A percentile compares a stretch with the other conserved stretches of the same genome.
phyloP scores from a whole-genome alignment of 2,329 filamentous ascomycete species.

The Hypoxylon sp. region DNA sequence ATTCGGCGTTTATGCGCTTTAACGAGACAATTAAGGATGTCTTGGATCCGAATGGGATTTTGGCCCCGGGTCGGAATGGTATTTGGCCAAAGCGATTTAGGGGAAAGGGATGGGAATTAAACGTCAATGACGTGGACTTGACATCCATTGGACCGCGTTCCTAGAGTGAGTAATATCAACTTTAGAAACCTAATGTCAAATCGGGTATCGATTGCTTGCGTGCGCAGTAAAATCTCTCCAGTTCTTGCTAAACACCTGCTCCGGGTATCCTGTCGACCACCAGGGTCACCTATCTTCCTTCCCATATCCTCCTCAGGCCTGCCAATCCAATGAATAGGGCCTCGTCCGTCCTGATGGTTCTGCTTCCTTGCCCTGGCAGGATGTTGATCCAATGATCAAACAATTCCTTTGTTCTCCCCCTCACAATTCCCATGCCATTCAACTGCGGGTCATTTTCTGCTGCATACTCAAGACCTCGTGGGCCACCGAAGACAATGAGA shows the following conservation, averaged over 20 bases:
- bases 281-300: conserved; percentile 45
- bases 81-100: conserved; percentile 56
- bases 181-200: conserved; percentile 10
- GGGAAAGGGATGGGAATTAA: conserved; percentile 54
- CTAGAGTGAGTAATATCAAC: conserved; percentile 17
- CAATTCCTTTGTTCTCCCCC: conserved; percentile 75
- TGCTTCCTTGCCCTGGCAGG: conserved; percentile 82
- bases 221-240: conserved; percentile 11
- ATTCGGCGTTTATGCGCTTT: conserved; percentile 59
- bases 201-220: conserved; percentile 40
- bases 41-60: conserved; percentile 59
- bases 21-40: conserved; percentile 62
- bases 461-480: conserved; percentile 83
- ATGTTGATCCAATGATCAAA: conserved; percentile 91
- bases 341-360: conserved; percentile 88
- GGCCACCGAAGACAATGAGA: conserved; percentile 84
- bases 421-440: conserved; percentile 72
- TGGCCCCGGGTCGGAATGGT: conserved; percentile 56
- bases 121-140: conserved; percentile 45
- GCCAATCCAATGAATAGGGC: conserved; percentile 83
- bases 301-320: conserved; percentile 73
- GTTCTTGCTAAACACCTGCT: not conserved
- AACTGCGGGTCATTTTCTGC: conserved; percentile 72
- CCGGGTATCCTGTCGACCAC: not conserved
- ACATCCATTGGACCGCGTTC: conserved; percentile 38